Percentiles rank a stretch among this genome's conserved stretches.
These are phyloP conservation scores for Pyricularia pennisetigena DNA, from an alignment of 2,329 filamentous ascomycete species.

Conservation along the genomic window DNA sequence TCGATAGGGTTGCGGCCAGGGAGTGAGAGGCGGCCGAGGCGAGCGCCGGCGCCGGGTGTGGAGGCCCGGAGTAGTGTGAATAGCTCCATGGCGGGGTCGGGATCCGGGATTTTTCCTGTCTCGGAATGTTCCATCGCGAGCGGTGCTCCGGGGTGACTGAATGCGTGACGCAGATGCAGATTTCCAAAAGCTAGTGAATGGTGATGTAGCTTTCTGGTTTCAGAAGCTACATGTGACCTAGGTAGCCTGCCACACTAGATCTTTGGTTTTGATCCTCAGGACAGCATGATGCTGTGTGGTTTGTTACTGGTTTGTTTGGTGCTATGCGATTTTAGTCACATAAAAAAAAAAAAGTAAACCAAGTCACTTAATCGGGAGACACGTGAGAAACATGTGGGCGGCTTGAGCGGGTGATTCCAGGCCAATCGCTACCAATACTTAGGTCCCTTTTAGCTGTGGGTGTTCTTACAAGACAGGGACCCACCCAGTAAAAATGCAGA, in stretches of 20 bases:
- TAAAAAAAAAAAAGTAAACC: neutral
- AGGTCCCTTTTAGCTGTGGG: neutral
- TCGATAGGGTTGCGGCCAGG: conserved; percentile 54
- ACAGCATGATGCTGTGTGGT: neutral
- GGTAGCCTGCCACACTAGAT: neutral
- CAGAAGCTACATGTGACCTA: neutral
- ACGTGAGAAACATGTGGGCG: neutral
- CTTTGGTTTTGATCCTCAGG: neutral
- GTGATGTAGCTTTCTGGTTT: neutral
- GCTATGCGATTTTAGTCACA: neutral
- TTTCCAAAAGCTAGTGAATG: neutral
- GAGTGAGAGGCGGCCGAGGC: conserved; percentile 59
- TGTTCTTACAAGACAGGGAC: neutral
- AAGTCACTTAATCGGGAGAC: neutral
- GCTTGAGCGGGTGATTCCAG: neutral
- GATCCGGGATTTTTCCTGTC: neutral
- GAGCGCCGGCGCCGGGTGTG: conserved; percentile 35
- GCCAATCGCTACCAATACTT: neutral
- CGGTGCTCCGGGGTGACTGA: neutral
- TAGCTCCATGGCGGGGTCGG: conserved; percentile 27
- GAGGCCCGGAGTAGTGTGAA: conserved; percentile 32
- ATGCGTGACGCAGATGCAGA: neutral
- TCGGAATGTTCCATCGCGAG: neutral
- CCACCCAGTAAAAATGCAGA: too few relatives aligned
- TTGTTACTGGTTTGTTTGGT: neutral